Evolutionary conservation across 805 yeast species (phyloP), one percentile per base, ranked within the genome.

Genomic region (Candida nitratophila): DNA sequence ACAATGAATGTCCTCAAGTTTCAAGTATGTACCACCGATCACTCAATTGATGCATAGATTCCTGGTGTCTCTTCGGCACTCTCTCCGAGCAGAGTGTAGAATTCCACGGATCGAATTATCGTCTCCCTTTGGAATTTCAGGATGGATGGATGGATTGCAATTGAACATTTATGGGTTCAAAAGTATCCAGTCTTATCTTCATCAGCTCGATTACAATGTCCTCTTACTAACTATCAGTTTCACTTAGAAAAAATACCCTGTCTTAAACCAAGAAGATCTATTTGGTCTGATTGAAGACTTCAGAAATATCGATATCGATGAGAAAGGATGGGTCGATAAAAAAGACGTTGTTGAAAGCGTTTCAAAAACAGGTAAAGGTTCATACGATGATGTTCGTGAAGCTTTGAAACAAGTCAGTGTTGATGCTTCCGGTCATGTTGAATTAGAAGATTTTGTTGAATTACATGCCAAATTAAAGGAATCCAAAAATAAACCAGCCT

Each of bases 401-500:
- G 86, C 97, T 2, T 74, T 93, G 60, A 93, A 93, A 61, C 77
- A 76, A 43, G 97, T 89, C 40, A 82, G 83, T 52, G 95, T 93
- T 30, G 99, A 93, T 66, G 96, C 98, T 15, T 84, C 96, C 4
- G 99, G 99, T 22, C 91, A 86, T 60, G 97, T 93, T 43, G 99
- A 93, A 63, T 70, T 93, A 59, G 99, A 93, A 47, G 99, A 93
- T 61, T 93, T 79, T 59, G 97, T 91, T 30, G 80, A 83, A 53
- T 69, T 93, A 54, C 76, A 85, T 44, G 86, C 95, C 29, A 88
- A 87, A 60, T 73, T 90, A 50, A 83, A 83, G 58, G 91, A 79
- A 49, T 47, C 55, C 37, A 65, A 65, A 44, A 45, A 46, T 14
- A 47, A 39, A 31, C 51, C 58, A 11, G 44, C 50, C 6, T 51